These are phyloP conservation scores for Globisporangium cylindrosporum DNA, from an alignment of 352 stramenopile genomes.

Conservation along the genomic window DNA sequence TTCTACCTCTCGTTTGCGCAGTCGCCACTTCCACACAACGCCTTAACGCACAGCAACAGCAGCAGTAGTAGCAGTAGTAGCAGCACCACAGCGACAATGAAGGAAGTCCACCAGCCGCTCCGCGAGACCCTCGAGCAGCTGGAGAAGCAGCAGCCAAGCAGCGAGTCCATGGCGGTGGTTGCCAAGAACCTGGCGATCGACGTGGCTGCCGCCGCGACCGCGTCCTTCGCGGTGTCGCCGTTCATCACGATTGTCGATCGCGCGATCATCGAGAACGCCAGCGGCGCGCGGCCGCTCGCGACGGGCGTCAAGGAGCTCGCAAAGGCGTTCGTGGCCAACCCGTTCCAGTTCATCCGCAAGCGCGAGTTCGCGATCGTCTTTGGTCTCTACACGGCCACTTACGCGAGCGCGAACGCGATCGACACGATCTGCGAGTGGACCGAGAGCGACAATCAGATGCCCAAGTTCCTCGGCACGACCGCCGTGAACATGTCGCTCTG, in stretches of 20 bases:
- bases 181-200: slow-evolving; percentile 54
- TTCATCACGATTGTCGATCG: slow-evolving; percentile 90
- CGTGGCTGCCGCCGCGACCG: slow-evolving; percentile 49
- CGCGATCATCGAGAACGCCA: slow-evolving; percentile 89
- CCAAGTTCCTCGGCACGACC: slow-evolving; percentile 88
- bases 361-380: slow-evolving; percentile 90
- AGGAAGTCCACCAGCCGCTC: slow-evolving; percentile 8
- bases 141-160: slow-evolving; percentile 14
- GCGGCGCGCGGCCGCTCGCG: slow-evolving; percentile 58
- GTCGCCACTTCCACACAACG: background rate
- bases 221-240: slow-evolving; percentile 74
- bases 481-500: slow-evolving; percentile 90
- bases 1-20: background rate
- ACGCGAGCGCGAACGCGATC: slow-evolving; percentile 82
- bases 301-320: slow-evolving; percentile 65
- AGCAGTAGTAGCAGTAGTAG: background rate
- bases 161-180: slow-evolving; percentile 22
- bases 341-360: slow-evolving; percentile 78
- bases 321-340: slow-evolving; percentile 54
- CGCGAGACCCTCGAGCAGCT: background rate
- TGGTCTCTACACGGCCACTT: slow-evolving; percentile 88
- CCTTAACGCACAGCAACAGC: background rate
- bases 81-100: slow-evolving; percentile 6
- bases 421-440: slow-evolving; percentile 81
- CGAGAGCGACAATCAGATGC: slow-evolving; percentile 77